Conservation (phyloP, 2,329 filamentous ascomycete genomes). For the Aspergillus cejpii region DNA sequence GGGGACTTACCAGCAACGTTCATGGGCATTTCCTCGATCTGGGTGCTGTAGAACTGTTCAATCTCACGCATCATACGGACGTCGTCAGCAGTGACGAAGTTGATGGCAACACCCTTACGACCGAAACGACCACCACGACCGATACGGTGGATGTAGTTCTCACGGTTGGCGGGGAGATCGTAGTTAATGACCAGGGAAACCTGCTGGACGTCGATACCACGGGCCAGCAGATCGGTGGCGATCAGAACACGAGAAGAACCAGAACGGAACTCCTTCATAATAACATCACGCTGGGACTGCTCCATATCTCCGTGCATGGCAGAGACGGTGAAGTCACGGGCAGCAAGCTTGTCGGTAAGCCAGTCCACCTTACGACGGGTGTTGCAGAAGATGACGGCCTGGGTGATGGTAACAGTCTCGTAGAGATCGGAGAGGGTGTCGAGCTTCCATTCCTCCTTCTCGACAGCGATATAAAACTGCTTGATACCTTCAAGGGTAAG, state of each 20-base stretch:
- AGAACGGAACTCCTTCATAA: constrained; percentile 99
- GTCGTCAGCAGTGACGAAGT: constrained; percentile 98
- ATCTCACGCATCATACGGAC: constrained; percentile 99
- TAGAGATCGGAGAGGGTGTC: constrained; percentile 98
- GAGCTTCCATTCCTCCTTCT: constrained; percentile 99
- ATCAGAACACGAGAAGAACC: constrained; percentile 98
- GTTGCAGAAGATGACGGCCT: constrained; percentile 99
- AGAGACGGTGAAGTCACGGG: constrained; percentile 97
- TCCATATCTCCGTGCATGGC: constrained; percentile 99
- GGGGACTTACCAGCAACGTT: constrained; percentile 58
- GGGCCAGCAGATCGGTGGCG: constrained; percentile 92
- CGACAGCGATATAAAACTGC: constrained; percentile 99
- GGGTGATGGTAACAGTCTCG: constrained; percentile 98
- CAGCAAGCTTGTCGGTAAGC: constrained; percentile 98
- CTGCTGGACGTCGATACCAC: constrained; percentile 99
- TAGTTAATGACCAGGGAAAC: constrained; percentile 99
- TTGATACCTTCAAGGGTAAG: constrained; percentile 99
- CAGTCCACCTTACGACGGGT: constrained; percentile 99
- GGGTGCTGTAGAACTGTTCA: constrained; percentile 99
- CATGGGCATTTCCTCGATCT: constrained; percentile 99
- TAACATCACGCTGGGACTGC: constrained; percentile 92
- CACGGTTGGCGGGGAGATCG: constrained; percentile 94
- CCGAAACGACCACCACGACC: constrained; percentile 99
- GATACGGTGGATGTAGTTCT: constrained; percentile 99
- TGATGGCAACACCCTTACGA: constrained; percentile 99